These are phyloP conservation scores for Stropharia rugosoannulata DNA, from an alignment of 768 basidiomycete species.

Conservation along the genomic window DNA sequence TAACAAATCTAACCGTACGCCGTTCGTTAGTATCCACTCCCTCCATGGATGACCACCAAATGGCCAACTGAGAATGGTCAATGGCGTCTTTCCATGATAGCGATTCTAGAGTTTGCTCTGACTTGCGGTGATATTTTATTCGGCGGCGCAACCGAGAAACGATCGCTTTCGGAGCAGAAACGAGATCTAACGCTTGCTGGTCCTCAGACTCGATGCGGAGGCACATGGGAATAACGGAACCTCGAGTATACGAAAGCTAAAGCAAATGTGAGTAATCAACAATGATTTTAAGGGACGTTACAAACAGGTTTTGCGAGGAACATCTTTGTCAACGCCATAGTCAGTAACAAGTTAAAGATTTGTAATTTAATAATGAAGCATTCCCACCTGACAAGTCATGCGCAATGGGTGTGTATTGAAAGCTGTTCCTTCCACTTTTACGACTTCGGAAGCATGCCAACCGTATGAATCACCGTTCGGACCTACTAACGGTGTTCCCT, in stretches of 20 bases:
- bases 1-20: conserved; percentile 24
- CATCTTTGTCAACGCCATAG: conserved; percentile 24
- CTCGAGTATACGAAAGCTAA: conserved; percentile 42
- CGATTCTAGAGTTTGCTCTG: conserved; percentile 10
- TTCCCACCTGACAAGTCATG: conserved; percentile 33
- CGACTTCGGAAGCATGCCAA: conserved; percentile 30
- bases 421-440: conserved; percentile 28
- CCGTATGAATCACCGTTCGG: conserved; percentile 40
- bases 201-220: conserved; percentile 32
- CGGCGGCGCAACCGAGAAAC: conserved; percentile 25
- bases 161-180: conserved; percentile 31
- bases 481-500: conserved; percentile 30
- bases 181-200: conserved; percentile 31
- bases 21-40: conserved; percentile 22
- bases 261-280: neutral
- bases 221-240: conserved; percentile 36
- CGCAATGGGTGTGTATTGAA: conserved; percentile 27
- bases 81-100: conserved; percentile 12
- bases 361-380: neutral
- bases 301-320: conserved; percentile 41
- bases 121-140: conserved; percentile 13
- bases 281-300: neutral
- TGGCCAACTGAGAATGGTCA: conserved; percentile 15
- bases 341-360: neutral
- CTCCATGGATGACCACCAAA: conserved; percentile 19